Percentiles rank a stretch among this genome's conserved stretches.
phyloP scores from a whole-genome alignment of 495 filamentous ascomycete genomes.

The Alectoria sarmentosa region DNA sequence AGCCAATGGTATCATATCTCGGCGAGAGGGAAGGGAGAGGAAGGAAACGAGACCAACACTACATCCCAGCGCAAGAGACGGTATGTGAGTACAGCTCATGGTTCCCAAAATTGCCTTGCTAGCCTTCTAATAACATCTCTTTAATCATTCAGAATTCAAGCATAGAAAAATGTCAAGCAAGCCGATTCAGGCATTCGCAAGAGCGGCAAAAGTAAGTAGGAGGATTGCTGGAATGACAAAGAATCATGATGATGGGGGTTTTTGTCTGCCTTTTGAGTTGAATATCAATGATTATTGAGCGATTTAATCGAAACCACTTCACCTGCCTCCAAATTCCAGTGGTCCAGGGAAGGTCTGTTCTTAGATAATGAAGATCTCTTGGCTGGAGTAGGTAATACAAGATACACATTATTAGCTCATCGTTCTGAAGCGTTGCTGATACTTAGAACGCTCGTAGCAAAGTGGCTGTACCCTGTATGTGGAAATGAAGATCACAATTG shows the following conservation, averaged over 20 bases:
- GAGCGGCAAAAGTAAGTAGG: too few relatives aligned
- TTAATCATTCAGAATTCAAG: not conserved
- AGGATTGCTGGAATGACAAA: too few relatives aligned
- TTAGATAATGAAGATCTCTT: not conserved
- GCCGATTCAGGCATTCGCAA: not conserved
- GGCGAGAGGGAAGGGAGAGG: not conserved
- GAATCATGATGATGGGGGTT: not conserved
- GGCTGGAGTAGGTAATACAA: too few relatives aligned
- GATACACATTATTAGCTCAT: not conserved
- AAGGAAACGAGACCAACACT: not conserved
- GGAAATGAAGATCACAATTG: not conserved
- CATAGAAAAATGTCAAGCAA: not conserved
- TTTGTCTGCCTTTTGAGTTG: not conserved
- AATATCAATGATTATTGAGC: not conserved
- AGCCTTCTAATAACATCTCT: not conserved
- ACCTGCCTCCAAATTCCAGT: not conserved
- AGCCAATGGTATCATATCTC: not conserved
- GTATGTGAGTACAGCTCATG: not conserved
- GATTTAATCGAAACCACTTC: not conserved
- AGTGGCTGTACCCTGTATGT: not conserved
- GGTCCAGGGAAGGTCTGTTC: not conserved
- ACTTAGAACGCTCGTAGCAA: not conserved
- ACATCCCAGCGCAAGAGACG: not conserved
- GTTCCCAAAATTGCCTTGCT: not conserved
- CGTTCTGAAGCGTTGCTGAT: slow-evolving; percentile 4